phyloP scores from a whole-genome alignment of 257 asterid species.

The Salvia miltiorrhiza region DNA sequence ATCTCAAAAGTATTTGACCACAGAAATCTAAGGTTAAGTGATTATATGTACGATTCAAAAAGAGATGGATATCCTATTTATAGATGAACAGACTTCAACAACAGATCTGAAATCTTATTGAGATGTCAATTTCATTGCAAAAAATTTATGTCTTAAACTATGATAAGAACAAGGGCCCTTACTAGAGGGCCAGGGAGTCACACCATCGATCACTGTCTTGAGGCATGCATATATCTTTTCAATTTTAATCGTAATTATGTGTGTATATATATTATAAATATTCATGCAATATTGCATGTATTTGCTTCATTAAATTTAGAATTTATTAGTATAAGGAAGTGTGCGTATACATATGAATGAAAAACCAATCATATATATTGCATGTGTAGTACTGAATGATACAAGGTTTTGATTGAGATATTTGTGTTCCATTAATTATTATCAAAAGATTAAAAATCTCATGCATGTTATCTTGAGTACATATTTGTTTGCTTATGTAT shows the following conservation, averaged over 20 bases:
- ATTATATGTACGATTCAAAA: background rate
- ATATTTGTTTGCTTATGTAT: no score
- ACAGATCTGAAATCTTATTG: background rate
- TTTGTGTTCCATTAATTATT: background rate
- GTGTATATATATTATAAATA: background rate
- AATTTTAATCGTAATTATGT: background rate
- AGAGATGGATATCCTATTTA: slow-evolving; percentile 9
- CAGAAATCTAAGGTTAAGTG: background rate
- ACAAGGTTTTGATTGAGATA: slow-evolving; percentile 5
- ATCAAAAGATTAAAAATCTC: no score
- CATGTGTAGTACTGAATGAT: no score
- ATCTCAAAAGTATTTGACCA: background rate
- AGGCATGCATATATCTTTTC: background rate
- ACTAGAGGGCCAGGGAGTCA: slow-evolving; percentile 11
- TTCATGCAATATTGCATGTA: background rate
- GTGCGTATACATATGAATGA: background rate
- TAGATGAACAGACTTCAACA: background rate
- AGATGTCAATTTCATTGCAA: slow-evolving; percentile 14
- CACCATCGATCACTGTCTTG: slow-evolving; percentile 26
- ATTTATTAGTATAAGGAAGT: background rate
- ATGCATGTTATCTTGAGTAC: no score
- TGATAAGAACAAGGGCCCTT: slow-evolving; percentile 13
- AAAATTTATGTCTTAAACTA: background rate
- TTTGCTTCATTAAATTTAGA: background rate
- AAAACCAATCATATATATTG: no score